phyloP scores from a whole-genome alignment of 345 rosid genomes.

The Pistacia integerrima region DNA sequence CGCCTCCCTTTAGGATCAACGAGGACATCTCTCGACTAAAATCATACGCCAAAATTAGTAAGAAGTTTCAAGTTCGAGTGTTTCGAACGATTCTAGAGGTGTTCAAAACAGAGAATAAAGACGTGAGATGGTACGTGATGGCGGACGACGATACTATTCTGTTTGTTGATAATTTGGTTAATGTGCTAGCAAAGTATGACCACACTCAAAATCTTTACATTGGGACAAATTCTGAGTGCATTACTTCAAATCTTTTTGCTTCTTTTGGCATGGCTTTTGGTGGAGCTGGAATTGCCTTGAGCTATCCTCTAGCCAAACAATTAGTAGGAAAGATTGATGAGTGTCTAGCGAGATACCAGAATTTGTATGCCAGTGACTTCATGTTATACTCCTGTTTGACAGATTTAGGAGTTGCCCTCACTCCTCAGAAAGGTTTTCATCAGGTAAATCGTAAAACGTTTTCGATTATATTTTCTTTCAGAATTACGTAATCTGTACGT shows the following conservation, averaged over 20 bases:
- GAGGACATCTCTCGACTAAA: conserved; percentile 38
- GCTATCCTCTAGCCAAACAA: conserved; percentile 46
- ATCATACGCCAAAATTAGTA: conserved; percentile 23
- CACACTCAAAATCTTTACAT: conserved; percentile 49
- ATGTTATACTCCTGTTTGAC: conserved; percentile 43
- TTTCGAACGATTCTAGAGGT: conserved; percentile 46
- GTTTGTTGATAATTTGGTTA: conserved; percentile 54
- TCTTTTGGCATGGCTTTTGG: conserved; percentile 67
- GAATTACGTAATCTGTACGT: too few relatives aligned
- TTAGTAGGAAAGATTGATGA: conserved; percentile 43
- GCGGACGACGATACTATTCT: conserved; percentile 59
- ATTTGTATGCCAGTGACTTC: conserved; percentile 37
- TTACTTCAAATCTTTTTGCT: conserved; percentile 38
- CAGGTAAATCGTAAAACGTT: conserved; percentile 42
- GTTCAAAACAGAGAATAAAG: conserved; percentile 31
- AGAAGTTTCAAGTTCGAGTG: conserved; percentile 38
- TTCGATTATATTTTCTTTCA: too few relatives aligned
- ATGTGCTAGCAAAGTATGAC: conserved; percentile 47
- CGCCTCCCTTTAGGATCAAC: conserved; percentile 52
- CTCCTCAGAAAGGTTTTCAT: conserved; percentile 51
- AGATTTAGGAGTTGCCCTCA: conserved; percentile 50
- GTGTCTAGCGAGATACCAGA: conserved; percentile 48
- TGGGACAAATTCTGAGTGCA: conserved; percentile 49
- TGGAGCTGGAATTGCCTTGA: conserved; percentile 70
- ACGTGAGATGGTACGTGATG: conserved; percentile 55